These are phyloP conservation scores for Globisporangium solare DNA, from an alignment of 352 stramenopile species.

Conservation along the genomic window DNA sequence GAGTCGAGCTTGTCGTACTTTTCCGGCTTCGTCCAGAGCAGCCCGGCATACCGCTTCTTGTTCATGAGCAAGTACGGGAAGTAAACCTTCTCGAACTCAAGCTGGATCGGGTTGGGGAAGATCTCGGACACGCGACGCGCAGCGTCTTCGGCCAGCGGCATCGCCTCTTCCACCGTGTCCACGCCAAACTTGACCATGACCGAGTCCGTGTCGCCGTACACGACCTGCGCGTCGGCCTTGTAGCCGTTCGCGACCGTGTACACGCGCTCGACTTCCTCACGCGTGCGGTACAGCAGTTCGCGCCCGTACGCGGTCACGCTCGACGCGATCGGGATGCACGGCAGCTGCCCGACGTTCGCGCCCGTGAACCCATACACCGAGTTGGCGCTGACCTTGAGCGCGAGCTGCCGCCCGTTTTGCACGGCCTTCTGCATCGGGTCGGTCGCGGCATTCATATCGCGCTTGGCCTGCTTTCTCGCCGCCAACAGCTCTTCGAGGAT, in stretches of 20 bases:
- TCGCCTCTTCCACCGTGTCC: constrained; percentile 94
- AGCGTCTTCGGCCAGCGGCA: constrained; percentile 96
- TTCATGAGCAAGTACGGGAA: constrained; percentile 99
- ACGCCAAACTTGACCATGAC: constrained; percentile 99
- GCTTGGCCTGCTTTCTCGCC: constrained; percentile 97
- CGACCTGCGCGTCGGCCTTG: constrained; percentile 93
- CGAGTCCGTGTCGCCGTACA: constrained; percentile 99
- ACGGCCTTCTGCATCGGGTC: constrained; percentile 99
- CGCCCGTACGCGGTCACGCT: constrained; percentile 98
- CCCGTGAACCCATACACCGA: constrained; percentile 99
- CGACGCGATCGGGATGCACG: constrained; percentile 98
- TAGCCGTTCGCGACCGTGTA: constrained; percentile 95
- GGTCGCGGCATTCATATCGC: constrained; percentile 98
- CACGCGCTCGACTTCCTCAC: constrained; percentile 94
- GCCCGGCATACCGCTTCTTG: constrained; percentile 95
- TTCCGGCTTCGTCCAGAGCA: constrained; percentile 86
- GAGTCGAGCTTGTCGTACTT: constrained; percentile 99
- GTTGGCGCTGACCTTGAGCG: constrained; percentile 98
- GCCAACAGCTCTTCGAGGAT: constrained; percentile 98
- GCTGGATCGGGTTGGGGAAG: constrained; percentile 96
- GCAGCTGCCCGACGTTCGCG: constrained; percentile 97
- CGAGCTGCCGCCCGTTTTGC: constrained; percentile 97
- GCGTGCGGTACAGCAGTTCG: constrained; percentile 96
- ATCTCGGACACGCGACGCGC: constrained; percentile 94
- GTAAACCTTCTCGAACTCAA: constrained; percentile 99